phyloP scores from a whole-genome alignment of 73 alveolate species.

The Uronychia setigera region DNA sequence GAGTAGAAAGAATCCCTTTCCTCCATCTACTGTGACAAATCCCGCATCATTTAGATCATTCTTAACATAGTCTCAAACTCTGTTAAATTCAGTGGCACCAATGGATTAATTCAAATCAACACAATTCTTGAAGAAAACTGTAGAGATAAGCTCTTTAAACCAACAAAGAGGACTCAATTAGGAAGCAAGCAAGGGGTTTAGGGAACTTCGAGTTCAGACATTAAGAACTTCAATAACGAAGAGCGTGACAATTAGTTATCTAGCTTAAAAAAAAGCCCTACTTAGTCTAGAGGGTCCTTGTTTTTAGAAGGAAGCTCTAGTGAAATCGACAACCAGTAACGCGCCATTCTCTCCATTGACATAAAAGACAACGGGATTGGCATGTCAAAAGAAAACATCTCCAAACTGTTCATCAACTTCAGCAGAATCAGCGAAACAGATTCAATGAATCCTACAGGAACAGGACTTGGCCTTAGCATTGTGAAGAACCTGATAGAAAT shows the following conservation, averaged over 20 bases:
- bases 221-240: no score
- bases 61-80: neutral
- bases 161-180: no score
- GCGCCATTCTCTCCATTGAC: neutral
- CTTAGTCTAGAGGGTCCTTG: neutral
- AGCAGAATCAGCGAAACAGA: neutral
- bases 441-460: slow-evolving; percentile 1
- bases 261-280: neutral
- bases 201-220: no score
- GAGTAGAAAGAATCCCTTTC: neutral
- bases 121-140: neutral
- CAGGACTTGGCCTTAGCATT: slow-evolving; percentile 13
- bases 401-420: neutral
- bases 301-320: neutral
- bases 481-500: slow-evolving; percentile 5
- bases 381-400: neutral
- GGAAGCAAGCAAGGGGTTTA: no score
- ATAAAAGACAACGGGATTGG: neutral
- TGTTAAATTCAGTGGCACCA: neutral
- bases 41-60: neutral
- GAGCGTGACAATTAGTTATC: neutral
- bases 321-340: neutral
- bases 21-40: neutral
- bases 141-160: neutral
- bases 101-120: neutral